Evolutionary conservation across 331 rosid species (phyloP).

Genomic region (Pyrus hybrid): DNA sequence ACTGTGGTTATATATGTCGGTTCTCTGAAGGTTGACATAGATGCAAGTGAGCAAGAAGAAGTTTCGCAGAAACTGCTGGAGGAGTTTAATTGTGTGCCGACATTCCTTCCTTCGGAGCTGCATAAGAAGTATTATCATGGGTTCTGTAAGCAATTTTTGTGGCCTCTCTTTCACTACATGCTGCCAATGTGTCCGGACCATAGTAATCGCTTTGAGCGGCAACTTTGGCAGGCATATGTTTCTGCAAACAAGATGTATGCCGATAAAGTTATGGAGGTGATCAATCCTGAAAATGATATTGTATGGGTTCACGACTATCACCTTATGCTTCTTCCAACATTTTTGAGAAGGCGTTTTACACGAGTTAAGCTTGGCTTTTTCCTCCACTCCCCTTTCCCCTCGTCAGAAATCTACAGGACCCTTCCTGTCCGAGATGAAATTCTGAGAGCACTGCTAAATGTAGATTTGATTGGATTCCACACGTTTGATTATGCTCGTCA

Average conservation of each 20-base stretch:
- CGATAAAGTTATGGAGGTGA: conserved; percentile 56
- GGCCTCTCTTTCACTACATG: conserved; percentile 84
- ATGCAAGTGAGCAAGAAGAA: conserved; percentile 52
- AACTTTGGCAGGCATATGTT: conserved; percentile 74
- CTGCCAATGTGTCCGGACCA: conserved; percentile 56
- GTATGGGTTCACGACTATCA: conserved; percentile 94
- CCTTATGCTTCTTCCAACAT: conserved; percentile 79
- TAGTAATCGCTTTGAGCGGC: conserved; percentile 44
- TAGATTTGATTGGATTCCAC: conserved; percentile 73
- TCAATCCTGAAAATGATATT: conserved; percentile 52
- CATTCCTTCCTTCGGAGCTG: conserved; percentile 51
- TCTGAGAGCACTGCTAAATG: conserved; percentile 55
- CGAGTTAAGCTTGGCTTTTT: conserved; percentile 69
- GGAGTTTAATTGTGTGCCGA: conserved; percentile 60
- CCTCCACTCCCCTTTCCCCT: conserved; percentile 72
- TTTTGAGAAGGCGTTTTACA: conserved; percentile 40
- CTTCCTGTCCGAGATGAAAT: conserved; percentile 68
- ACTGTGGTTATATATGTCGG: conserved; percentile 57
- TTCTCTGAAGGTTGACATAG: conserved; percentile 46
- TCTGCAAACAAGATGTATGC: conserved; percentile 63
- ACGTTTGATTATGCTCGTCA: conserved; percentile 87
- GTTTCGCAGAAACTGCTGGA: conserved; percentile 49
- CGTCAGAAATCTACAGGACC: conserved; percentile 65
- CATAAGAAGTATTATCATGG: conserved; percentile 58
- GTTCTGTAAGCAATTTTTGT: conserved; percentile 70